phyloP scores from a whole-genome alignment of 441 rosid species.

The Manihot esculenta region DNA sequence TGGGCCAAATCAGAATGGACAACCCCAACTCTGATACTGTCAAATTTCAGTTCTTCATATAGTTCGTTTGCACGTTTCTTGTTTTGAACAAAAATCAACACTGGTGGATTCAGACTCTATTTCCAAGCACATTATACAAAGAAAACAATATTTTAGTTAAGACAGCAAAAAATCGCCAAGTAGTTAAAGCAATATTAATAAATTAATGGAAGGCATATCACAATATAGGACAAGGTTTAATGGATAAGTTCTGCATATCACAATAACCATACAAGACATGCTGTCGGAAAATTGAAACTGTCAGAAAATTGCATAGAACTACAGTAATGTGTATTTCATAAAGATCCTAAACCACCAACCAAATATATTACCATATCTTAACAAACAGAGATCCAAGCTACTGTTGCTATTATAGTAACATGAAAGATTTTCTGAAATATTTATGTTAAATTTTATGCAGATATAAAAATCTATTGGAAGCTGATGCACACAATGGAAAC shows the following conservation, averaged over 20 bases:
- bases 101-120: conserved; percentile 92
- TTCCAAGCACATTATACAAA: conserved; percentile 34
- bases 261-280: background rate
- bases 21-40: conserved; percentile 70
- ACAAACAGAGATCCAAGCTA: background rate
- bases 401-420: background rate
- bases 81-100: conserved; percentile 88
- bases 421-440: background rate
- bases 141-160: conserved; percentile 25
- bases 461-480: background rate
- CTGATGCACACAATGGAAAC: background rate
- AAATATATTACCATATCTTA: background rate
- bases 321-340: background rate
- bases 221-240: background rate
- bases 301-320: background rate
- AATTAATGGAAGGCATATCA: background rate
- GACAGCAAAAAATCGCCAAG: conserved; percentile 9
- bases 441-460: background rate
- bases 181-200: conserved; percentile 7
- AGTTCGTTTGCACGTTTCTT: conserved; percentile 90
- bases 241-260: background rate
- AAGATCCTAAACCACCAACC: background rate
- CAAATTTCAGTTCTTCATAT: conserved; percentile 69
- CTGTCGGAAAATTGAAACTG: background rate
- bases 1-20: conserved; percentile 80